Evolutionary conservation across 1,139 yeast species (phyloP).

Genomic region (Nakaseomyces uthaithaninus): DNA sequence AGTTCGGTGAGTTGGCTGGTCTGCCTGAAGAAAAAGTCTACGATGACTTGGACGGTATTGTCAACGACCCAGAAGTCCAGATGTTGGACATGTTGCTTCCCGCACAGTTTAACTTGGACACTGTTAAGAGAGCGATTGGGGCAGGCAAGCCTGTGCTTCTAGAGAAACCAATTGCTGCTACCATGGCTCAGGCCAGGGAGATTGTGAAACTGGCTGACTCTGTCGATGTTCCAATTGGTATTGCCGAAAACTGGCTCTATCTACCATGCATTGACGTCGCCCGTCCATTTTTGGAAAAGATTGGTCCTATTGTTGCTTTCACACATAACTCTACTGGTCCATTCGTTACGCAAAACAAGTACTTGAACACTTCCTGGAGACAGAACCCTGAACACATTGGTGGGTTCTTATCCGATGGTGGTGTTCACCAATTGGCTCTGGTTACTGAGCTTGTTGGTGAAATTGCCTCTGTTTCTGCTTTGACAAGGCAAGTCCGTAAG

Average conservation of each 20-base stretch:
- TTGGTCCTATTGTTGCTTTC: conserved; percentile 71
- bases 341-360: conserved; percentile 55
- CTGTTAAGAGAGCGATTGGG: conserved; percentile 51
- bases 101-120: conserved; percentile 64
- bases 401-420: conserved; percentile 87
- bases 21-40: conserved; percentile 47
- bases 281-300: conserved; percentile 50
- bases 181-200: conserved; percentile 66
- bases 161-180: conserved; percentile 91
- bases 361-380: conserved; percentile 75
- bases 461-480: conserved; percentile 59
- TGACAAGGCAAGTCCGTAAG: conserved; percentile 65
- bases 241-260: conserved; percentile 82
- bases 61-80: conserved; percentile 57
- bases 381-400: conserved; percentile 83
- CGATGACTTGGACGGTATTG: conserved; percentile 54
- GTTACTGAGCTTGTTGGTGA: conserved; percentile 76
- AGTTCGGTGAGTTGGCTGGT: conserved; percentile 60
- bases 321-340: conserved; percentile 78
- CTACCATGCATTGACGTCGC: conserved; percentile 48
- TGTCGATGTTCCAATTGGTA: conserved; percentile 57
- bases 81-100: conserved; percentile 81
- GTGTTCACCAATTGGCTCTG: conserved; percentile 87
- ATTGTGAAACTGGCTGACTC: conserved; percentile 57
- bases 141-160: conserved; percentile 69